A percentile compares a stretch with the other conserved stretches of the same genome.
Conservation (phyloP, 202 grass and related monocot species). For the Cymbopogon flexuosus region DNA sequence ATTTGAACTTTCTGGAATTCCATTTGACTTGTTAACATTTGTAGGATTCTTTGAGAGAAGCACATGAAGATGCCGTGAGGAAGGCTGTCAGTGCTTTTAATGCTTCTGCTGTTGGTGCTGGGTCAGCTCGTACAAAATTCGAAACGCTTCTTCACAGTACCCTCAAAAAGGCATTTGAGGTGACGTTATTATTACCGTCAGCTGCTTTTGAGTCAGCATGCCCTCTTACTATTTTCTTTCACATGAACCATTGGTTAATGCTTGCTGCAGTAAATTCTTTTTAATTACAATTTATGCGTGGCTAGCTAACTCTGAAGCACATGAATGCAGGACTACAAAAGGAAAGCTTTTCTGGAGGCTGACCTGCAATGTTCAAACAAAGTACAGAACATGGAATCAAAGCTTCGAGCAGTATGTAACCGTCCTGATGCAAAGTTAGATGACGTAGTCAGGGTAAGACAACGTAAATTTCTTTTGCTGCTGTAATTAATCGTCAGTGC, state of each 20-base stretch:
- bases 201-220: not conserved
- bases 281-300: not conserved
- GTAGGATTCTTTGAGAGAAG: conserved; percentile 69
- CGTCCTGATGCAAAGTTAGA: conserved; percentile 66
- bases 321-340: conserved; percentile 78
- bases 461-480: not conserved
- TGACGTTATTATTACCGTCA: conserved; percentile 10
- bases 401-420: conserved; percentile 65
- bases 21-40: conserved; percentile 11
- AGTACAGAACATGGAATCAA: conserved; percentile 76
- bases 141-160: conserved; percentile 81
- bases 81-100: conserved; percentile 68
- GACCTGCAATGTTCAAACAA: conserved; percentile 76
- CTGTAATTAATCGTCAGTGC: not conserved
- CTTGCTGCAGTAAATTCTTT: not conserved
- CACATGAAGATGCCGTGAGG: conserved; percentile 68
- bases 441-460: conserved; percentile 65
- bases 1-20: not conserved
- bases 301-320: not conserved
- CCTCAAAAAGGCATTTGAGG: conserved; percentile 80
- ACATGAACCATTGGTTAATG: not conserved
- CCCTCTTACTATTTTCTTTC: not conserved
- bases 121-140: conserved; percentile 69
- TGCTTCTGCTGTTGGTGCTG: conserved; percentile 64
- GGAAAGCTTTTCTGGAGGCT: conserved; percentile 74